Base-by-base conservation (phyloP, 163 green algal genomes). In the Volvox carteri region DNA sequence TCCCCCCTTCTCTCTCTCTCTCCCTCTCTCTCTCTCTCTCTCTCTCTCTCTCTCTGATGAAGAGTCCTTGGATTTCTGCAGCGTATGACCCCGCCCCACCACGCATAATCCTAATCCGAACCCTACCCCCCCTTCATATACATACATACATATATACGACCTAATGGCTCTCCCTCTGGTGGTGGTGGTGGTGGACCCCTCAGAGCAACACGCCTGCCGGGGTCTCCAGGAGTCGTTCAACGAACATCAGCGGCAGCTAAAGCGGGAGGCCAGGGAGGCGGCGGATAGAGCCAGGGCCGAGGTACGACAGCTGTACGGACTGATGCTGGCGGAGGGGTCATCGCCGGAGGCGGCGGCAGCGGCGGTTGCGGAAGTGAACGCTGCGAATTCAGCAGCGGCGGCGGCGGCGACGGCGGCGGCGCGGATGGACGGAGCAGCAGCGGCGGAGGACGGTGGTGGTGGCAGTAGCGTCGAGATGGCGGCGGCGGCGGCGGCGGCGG, bases 161-260 rank as follows among this genome's bases (percentile, higher is more conserved):
- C n/a, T n/a, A n/a, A n/a, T n/a, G n/a, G n/a, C n/a, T n/a, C n/a
- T n/a, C n/a, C n/a, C n/a, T n/a, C n/a, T n/a, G n/a, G n/a, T n/a
- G n/a, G n/a, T n/a, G n/a, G n/a, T n/a, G n/a, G n/a, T n/a, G n/a
- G n/a, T n/a, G n/a, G n/a, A n/a, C 28, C 54, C 54, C 8, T 23
- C 84, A 89, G 84, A 89, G 84, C 84, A 83, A 19, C 70, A 89
- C 52, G 84, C 84, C 16, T 89, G 84, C 37, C 50, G 50, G 0
- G 84, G 75, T 1, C 68, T 89, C 21, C 50, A 62, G 39, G 70
- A 76, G 52, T 48, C 84, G 2, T 89, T 74, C 39, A 62, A 25
- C 37, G 84, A 62, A 7, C 84, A 89, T 68, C 68, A 89, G 52
- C 42, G 44, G 35, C 7, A 5, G 52, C 37, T 89, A 11, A 62